Evolutionary conservation across 805 yeast genomes (phyloP).

Genomic region (Zygosaccharomyces kombuchaensis): DNA sequence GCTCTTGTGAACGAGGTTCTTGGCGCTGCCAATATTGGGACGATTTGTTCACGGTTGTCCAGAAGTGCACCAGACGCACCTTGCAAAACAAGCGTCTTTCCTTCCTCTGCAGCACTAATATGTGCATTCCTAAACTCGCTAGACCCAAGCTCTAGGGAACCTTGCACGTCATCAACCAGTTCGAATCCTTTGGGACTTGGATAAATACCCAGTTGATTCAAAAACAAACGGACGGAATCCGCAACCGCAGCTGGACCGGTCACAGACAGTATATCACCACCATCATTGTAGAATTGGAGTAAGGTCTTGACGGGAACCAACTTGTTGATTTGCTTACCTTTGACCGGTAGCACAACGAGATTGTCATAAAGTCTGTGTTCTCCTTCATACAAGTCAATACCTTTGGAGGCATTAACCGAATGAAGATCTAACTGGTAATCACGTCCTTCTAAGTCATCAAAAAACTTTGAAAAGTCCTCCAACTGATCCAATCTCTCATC

Average conservation of each 20-base stretch:
- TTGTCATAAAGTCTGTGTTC: constrained; percentile 50
- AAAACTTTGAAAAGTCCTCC: constrained; percentile 27
- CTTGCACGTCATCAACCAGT: constrained; percentile 60
- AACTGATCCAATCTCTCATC: constrained; percentile 31
- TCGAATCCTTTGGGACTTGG: constrained; percentile 73
- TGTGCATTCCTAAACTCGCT: constrained; percentile 12
- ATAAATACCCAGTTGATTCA: constrained; percentile 76
- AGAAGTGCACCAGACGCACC: constrained; percentile 65
- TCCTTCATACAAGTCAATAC: constrained; percentile 30
- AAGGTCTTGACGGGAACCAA: constrained; percentile 46
- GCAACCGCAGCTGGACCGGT: constrained; percentile 49
- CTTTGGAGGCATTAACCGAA: constrained; percentile 22
- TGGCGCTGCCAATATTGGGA: constrained; percentile 68
- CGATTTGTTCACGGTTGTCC: constrained; percentile 59
- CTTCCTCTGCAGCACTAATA: constrained; percentile 7
- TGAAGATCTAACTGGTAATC: constrained; percentile 33
- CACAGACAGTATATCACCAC: constrained; percentile 73
- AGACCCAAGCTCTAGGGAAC: constrained; percentile 15
- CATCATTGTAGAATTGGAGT: constrained; percentile 53
- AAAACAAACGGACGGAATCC: constrained; percentile 60
- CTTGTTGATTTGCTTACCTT: constrained; percentile 41
- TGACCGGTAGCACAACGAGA: constrained; percentile 55
- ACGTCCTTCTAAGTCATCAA: constrained; percentile 32
- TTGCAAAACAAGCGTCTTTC: constrained; percentile 29
- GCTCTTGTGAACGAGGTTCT: constrained; percentile 56